Evolutionary conservation across 2,329 filamentous ascomycete genomes (phyloP), one percentile per base, ranked within the genome.

Genomic region (Hypoxylon sp.): DNA sequence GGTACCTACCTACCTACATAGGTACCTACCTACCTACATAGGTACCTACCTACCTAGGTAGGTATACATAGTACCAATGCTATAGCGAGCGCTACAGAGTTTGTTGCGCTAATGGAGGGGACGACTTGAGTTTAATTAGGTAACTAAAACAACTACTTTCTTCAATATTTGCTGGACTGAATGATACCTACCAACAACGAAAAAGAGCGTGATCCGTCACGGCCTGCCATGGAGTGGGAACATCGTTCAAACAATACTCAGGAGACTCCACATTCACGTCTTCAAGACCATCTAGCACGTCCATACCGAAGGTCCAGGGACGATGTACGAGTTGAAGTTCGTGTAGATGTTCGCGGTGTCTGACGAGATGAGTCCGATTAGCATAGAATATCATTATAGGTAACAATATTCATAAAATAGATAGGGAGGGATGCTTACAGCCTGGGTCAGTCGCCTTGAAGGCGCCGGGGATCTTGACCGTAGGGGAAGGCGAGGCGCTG

Each of bases 381-480:
- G 36, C 15, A 32, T 32, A n/a, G 17, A 11, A 23, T 35, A 19
- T 13, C 29, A 1, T 37, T 25, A n/a, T n/a, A n/a, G n/a, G n/a
- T n/a, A n/a, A n/a, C n/a, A n/a, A n/a, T n/a, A n/a, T n/a, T n/a
- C n/a, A n/a, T 23, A 1, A 8, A 12, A 29, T 11, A 5, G 12
- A 13, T 4, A 3, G 11, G 17, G 13, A 21, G 6, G 3, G 29
- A n/a, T n/a, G 54, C 56, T 59, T 13, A 59, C 56, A 77, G 12
- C 75, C 75, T 0, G 74, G 71, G 55, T 77, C 75, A 4, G 63
- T 71, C n/a, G 64, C 65, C 59, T 71, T 73, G 68, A 75, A 71
- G 5, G 68, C 69, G 4, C 73, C 75, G n/a, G 73, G 74, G 37
- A 76, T 74, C 61, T 63, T 64, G 20, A 64, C 69, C 0, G 71